Conservation (phyloP, 1,284 basidiomycete species). For the Ustilago shanxiensis region DNA sequence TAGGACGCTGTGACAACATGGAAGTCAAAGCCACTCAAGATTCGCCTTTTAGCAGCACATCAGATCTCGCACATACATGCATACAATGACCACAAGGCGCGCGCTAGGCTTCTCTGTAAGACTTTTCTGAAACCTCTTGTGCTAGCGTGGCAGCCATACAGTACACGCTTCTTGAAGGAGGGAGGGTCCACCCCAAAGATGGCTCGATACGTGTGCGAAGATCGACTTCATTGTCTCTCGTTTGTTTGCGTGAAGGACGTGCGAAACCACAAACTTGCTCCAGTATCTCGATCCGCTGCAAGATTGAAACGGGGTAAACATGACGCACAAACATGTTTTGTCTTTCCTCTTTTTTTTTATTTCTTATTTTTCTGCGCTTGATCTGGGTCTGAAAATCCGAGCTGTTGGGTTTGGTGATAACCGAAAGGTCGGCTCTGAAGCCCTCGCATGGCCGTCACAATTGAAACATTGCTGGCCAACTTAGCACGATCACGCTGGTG, state of each 20-base stretch:
- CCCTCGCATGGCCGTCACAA: background rate
- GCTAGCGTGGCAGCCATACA: background rate
- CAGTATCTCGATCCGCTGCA: background rate
- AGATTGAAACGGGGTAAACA: background rate
- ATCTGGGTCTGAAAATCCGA: slow-evolving; percentile 1
- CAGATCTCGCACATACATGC: background rate
- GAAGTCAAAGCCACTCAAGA: background rate
- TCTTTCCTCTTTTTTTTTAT: too few species aligned
- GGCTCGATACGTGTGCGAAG: background rate
- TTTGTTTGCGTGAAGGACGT: background rate
- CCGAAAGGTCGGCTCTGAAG: background rate
- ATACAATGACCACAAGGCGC: background rate
- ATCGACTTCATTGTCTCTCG: background rate
- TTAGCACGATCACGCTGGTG: background rate
- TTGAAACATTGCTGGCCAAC: background rate
- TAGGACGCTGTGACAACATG: too few species aligned
- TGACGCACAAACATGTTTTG: slow-evolving; percentile 3
- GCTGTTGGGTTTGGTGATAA: background rate
- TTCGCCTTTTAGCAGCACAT: background rate
- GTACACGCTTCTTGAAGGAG: background rate
- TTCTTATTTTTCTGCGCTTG: too few species aligned
- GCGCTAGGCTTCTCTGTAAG: background rate
- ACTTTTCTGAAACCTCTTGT: background rate
- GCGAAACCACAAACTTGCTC: background rate
- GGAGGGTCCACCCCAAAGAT: background rate